Conservation (phyloP, 257 asterid species). For the Primulina huaijiensis region DNA sequence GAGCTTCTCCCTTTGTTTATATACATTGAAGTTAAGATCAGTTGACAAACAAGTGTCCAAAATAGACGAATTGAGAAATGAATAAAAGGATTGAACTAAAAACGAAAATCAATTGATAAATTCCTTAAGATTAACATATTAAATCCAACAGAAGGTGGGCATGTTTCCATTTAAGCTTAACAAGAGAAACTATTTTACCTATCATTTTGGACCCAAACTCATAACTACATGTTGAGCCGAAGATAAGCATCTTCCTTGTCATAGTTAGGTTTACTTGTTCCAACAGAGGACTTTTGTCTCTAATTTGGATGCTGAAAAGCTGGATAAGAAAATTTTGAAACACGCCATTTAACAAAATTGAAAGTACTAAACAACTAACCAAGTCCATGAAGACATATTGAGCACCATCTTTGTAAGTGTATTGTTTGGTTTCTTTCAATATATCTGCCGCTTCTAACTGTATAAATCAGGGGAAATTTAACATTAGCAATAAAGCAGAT, state of each 20-base stretch:
- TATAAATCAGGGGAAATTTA: conserved; percentile 15
- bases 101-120: conserved; percentile 10
- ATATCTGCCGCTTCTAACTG: conserved; percentile 89
- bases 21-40: background rate
- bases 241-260: conserved; percentile 6
- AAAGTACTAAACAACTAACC: conserved; percentile 35
- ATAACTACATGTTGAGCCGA: background rate
- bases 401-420: conserved; percentile 83
- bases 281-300: background rate
- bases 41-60: background rate
- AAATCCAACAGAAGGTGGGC: background rate
- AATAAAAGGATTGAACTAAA: background rate
- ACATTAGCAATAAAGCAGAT: conserved; percentile 14
- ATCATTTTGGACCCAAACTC: background rate
- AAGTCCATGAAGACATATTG: conserved; percentile 95
- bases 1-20: no score
- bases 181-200: background rate
- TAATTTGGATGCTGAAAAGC: background rate
- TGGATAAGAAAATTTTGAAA: background rate
- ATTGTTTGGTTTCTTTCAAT: conserved; percentile 82
- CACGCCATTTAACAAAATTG: background rate
- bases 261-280: background rate
- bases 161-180: conserved; percentile 15
- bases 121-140: background rate
- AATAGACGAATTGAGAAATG: conserved; percentile 3